A percentile compares a stretch with the other conserved stretches of the same genome.
Conservation (phyloP, 352 stramenopile species). For the Pilasporangium apinafurcum region DNA sequence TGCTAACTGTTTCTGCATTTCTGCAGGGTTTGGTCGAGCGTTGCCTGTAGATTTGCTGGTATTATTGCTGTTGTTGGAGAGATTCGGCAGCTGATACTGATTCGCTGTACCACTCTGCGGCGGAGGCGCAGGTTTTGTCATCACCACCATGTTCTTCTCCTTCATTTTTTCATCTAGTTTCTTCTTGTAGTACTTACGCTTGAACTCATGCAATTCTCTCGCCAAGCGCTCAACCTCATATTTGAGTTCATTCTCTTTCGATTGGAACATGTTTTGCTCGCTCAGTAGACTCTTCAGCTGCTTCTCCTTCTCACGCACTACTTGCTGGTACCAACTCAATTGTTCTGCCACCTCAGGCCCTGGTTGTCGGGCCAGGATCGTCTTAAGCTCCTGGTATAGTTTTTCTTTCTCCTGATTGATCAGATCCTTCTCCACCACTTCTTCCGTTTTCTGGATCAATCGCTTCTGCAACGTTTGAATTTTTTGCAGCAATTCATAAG, state of each 20-base stretch:
- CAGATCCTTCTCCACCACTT: constrained; percentile 93
- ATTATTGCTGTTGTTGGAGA: constrained; percentile 21
- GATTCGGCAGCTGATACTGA: constrained; percentile 28
- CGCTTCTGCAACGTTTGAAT: constrained; percentile 94
- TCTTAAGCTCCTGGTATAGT: constrained; percentile 93
- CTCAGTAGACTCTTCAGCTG: constrained; percentile 96
- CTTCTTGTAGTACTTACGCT: constrained; percentile 95
- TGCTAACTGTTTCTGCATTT: constrained; percentile 82
- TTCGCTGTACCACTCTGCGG: background rate
- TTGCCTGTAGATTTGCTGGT: constrained; percentile 2
- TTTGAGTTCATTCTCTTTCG: constrained; percentile 93
- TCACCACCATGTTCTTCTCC: constrained; percentile 37
- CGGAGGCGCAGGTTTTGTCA: constrained; percentile 11
- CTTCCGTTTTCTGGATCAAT: constrained; percentile 94
- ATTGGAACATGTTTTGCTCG: constrained; percentile 97
- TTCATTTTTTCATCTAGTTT: constrained; percentile 85
- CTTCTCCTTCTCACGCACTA: constrained; percentile 94
- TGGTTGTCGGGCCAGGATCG: constrained; percentile 88
- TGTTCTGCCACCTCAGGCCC: constrained; percentile 94
- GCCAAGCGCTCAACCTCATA: constrained; percentile 93
- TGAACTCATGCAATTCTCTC: constrained; percentile 91
- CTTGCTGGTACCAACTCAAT: constrained; percentile 92
- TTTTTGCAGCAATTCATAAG: constrained; percentile 95
- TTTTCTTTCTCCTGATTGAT: constrained; percentile 96
- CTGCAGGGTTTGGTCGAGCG: constrained; percentile 36